Percentiles rank a stretch among this genome's conserved stretches.
phyloP scores from a whole-genome alignment of 352 stramenopile genomes.

The Phytopythium delawarense region DNA sequence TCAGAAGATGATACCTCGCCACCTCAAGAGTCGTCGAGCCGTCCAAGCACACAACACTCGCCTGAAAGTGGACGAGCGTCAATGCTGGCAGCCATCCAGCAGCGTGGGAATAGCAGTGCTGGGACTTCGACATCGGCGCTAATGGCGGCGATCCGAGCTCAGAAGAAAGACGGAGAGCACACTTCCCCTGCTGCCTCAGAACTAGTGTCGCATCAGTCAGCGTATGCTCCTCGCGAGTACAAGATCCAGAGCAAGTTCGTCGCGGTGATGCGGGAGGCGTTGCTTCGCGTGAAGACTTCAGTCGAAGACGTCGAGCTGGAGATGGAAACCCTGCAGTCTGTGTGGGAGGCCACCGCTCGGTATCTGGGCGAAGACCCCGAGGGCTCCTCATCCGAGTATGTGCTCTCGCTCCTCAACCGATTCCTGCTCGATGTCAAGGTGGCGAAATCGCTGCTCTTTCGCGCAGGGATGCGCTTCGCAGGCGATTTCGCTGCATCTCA shows the following conservation, averaged over 20 bases:
- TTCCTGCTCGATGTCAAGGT: slow-evolving; percentile 80
- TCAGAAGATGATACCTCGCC: background rate
- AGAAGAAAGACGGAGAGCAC: background rate
- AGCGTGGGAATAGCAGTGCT: slow-evolving; percentile 6
- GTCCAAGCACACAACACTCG: background rate
- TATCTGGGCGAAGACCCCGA: slow-evolving; percentile 66
- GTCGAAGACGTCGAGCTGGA: slow-evolving; percentile 68
- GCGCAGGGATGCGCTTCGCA: slow-evolving; percentile 49
- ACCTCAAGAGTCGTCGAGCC: background rate
- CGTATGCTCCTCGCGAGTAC: slow-evolving; percentile 43
- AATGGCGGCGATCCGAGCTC: slow-evolving; percentile 12
- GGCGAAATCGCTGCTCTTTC: slow-evolving; percentile 52
- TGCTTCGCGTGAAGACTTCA: slow-evolving; percentile 45
- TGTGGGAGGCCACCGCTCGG: slow-evolving; percentile 56
- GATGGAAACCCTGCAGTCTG: slow-evolving; percentile 48
- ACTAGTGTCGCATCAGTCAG: background rate
- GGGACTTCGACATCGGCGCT: background rate
- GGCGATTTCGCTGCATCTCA: slow-evolving; percentile 16
- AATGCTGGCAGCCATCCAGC: slow-evolving; percentile 11
- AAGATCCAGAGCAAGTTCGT: slow-evolving; percentile 59
- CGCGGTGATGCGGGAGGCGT: slow-evolving; percentile 33
- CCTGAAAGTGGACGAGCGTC: background rate
- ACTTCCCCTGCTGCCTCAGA: background rate
- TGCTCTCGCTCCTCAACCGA: slow-evolving; percentile 58
- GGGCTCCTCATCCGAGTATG: slow-evolving; percentile 64